A percentile compares a stretch with the other conserved stretches of the same genome.
Evolutionary conservation across 208 protist species (phyloP).

Genomic region (Naegleria fowleri): DNA sequence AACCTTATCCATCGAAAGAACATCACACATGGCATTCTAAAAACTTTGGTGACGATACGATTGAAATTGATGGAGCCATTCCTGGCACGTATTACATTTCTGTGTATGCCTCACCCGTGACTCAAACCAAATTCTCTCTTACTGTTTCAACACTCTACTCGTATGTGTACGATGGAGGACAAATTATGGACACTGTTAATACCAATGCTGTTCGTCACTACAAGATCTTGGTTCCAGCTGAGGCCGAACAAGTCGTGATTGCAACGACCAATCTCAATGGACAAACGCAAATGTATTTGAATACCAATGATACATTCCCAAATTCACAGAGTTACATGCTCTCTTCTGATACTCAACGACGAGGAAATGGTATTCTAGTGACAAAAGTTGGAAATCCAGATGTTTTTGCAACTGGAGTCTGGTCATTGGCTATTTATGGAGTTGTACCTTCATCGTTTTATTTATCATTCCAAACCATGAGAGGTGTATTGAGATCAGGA

Average conservation of each 20-base stretch:
- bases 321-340: background rate
- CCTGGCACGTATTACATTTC: background rate
- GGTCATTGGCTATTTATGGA: background rate
- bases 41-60: background rate
- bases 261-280: background rate
- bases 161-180: background rate
- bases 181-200: background rate
- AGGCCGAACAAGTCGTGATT: background rate
- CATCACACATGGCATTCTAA: background rate
- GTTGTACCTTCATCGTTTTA: background rate
- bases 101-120: background rate
- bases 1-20: background rate
- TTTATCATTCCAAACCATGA: background rate
- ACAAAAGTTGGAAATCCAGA: background rate
- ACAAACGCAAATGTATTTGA: background rate
- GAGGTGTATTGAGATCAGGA: background rate
- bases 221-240: background rate
- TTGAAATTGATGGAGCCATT: background rate
- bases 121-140: background rate
- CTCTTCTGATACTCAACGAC: background rate
- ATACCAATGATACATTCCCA: background rate
- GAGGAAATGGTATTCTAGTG: background rate
- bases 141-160: background rate
- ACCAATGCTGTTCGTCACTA: background rate
- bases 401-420: background rate